Conservation (phyloP, 345 rosid species). For the Hypericum perforatum region DNA sequence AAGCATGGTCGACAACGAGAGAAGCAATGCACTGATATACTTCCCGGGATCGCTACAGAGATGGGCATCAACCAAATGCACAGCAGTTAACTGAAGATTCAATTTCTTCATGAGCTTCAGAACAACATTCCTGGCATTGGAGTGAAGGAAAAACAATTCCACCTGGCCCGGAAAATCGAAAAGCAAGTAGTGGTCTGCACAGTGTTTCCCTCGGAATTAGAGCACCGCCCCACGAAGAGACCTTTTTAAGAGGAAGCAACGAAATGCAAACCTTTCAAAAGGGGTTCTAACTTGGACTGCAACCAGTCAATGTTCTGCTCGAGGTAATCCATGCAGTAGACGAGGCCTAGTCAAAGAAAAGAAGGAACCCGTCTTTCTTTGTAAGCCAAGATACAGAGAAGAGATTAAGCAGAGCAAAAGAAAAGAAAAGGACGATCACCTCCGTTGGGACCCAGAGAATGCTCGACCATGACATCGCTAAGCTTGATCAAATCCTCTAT, state of each 20-base stretch:
- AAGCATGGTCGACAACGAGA: conserved; percentile 77
- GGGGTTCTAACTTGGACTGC: conserved; percentile 67
- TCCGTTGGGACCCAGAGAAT: conserved; percentile 93
- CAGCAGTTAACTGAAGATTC: conserved; percentile 72
- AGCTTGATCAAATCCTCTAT: conserved; percentile 75
- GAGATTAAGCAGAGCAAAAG: background rate
- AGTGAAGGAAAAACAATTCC: conserved; percentile 75
- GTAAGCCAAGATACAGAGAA: background rate
- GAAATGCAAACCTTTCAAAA: conserved; percentile 49
- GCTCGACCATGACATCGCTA: conserved; percentile 73
- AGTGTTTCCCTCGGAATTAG: conserved; percentile 14
- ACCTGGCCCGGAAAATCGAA: conserved; percentile 99
- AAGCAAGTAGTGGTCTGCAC: conserved; percentile 87
- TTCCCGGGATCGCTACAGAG: conserved; percentile 84
- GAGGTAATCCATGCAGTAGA: conserved; percentile 81
- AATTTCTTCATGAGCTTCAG: conserved; percentile 66
- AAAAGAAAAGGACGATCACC: conserved; percentile 26
- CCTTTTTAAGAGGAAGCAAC: background rate
- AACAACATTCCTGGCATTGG: conserved; percentile 64
- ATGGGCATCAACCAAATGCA: conserved; percentile 81
- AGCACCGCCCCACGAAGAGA: background rate
- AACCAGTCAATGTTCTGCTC: conserved; percentile 94
- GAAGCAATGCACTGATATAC: conserved; percentile 74
- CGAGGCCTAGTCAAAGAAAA: conserved; percentile 40
- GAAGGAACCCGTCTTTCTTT: background rate